phyloP scores from a whole-genome alignment of 768 basidiomycete species.

The Amanita rimosa region DNA sequence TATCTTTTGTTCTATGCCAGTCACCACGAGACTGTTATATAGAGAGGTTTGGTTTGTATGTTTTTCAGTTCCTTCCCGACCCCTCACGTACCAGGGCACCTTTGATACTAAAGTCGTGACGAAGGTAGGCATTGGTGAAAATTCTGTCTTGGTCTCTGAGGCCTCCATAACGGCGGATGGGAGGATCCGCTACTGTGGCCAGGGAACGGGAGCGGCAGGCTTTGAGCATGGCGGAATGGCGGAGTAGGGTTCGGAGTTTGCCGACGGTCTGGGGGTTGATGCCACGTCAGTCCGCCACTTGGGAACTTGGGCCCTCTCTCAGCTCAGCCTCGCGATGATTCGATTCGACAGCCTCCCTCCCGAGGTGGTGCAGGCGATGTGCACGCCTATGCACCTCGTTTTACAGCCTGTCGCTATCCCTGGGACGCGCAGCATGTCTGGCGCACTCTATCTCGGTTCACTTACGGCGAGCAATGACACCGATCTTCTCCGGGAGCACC shows the following conservation, averaged over 20 bases:
- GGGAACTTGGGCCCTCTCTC: too few relatives aligned
- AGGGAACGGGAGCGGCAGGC: constrained; percentile 24
- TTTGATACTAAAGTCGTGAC: constrained; percentile 88
- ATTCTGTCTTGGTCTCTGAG: constrained; percentile 92
- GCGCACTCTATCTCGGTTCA: constrained; percentile 60
- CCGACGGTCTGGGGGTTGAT: too few relatives aligned
- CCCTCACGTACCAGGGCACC: constrained; percentile 80
- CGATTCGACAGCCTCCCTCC: constrained; percentile 66
- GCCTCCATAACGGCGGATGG: constrained; percentile 86
- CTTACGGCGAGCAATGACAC: constrained; percentile 46
- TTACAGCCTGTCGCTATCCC: constrained; percentile 27
- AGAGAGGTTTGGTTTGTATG: too few relatives aligned
- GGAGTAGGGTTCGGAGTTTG: too few relatives aligned
- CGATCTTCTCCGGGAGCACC: constrained; percentile 34
- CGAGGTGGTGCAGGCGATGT: constrained; percentile 76
- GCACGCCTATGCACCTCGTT: constrained; percentile 76
- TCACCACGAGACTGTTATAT: constrained; percentile 95
- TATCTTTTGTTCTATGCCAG: constrained; percentile 98
- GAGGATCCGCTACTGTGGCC: constrained; percentile 75
- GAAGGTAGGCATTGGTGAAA: constrained; percentile 84
- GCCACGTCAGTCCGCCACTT: too few relatives aligned
- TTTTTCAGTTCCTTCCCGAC: too few relatives aligned
- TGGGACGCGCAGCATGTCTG: constrained; percentile 19
- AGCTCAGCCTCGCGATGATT: too few relatives aligned
- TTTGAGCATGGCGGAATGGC: too few relatives aligned